Percentiles rank a stretch among this genome's conserved stretches.
Conservation (phyloP, 73 alveolate genomes). For the Paramecium pentaurelia region DNA sequence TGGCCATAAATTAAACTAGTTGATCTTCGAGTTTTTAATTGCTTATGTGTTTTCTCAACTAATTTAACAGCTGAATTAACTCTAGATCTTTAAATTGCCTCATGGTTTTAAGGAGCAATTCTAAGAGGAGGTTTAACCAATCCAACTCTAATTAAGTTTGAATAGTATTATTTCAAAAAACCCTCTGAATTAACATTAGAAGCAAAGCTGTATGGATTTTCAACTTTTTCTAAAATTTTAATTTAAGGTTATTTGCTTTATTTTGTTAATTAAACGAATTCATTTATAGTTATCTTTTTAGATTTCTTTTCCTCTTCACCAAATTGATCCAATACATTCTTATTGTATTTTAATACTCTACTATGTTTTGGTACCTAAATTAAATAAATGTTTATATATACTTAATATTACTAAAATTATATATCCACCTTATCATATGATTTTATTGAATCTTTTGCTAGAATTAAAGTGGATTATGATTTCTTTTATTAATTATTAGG, state of each 20-base stretch:
- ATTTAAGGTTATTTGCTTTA: background rate
- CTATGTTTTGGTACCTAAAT: conserved; percentile 14
- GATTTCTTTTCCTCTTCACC: background rate
- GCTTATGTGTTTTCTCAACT: background rate
- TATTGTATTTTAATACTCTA: background rate
- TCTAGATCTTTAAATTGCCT: background rate
- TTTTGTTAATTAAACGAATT: background rate
- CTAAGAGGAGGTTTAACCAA: conserved; percentile 7
- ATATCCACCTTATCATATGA: background rate
- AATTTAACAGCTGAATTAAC: background rate
- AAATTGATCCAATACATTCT: background rate
- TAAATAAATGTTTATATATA: background rate
- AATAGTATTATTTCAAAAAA: conserved; percentile 13
- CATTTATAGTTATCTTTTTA: background rate
- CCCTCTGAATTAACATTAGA: conserved; percentile 38
- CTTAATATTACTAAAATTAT: background rate
- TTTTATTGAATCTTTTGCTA: background rate
- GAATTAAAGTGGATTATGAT: background rate
- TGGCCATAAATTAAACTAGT: background rate
- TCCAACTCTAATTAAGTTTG: conserved; percentile 25
- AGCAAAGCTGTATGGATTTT: conserved; percentile 41
- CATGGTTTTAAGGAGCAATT: background rate
- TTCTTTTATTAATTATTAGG: background rate
- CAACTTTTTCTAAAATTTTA: background rate
- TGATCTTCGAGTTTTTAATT: background rate